Percentiles rank a stretch among this genome's conserved stretches.
phyloP scores from a whole-genome alignment of 495 filamentous ascomycete genomes.

The Penicillium daleae region DNA sequence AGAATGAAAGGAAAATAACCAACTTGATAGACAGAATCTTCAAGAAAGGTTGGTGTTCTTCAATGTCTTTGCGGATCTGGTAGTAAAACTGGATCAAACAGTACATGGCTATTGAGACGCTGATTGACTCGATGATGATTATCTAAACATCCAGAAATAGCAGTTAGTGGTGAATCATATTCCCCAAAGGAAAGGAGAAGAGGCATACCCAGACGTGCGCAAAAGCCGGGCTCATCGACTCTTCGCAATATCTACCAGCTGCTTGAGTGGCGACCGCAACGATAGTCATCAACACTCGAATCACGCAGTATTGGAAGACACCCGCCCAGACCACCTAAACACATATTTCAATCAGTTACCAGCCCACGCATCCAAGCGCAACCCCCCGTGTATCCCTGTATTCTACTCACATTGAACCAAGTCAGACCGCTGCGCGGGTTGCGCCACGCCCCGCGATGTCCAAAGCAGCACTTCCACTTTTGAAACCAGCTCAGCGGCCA shows the following conservation, averaged over 20 bases:
- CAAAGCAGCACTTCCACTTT: conserved; percentile 68
- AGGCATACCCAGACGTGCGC: conserved; percentile 68
- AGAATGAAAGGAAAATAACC: conserved; percentile 94
- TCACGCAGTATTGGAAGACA: conserved; percentile 77
- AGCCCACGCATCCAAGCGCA: not conserved
- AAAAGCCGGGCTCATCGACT: conserved; percentile 65
- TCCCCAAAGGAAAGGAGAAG: conserved; percentile 42
- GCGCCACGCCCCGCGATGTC: conserved; percentile 67
- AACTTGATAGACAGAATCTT: conserved; percentile 90
- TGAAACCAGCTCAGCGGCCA: conserved; percentile 68
- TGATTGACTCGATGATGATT: conserved; percentile 67
- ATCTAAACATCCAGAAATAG: conserved; percentile 45
- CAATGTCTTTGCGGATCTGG: conserved; percentile 69
- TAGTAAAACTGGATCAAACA: conserved; percentile 89
- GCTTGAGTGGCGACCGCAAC: conserved; percentile 59
- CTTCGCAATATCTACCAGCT: conserved; percentile 67
- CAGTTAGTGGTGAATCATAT: not conserved
- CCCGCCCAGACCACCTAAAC: conserved; percentile 67
- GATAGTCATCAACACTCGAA: conserved; percentile 65
- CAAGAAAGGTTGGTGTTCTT: conserved; percentile 73
- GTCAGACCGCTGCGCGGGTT: conserved; percentile 83
- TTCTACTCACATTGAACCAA: conserved; percentile 74
- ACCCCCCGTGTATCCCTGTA: not conserved
- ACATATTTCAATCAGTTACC: not conserved
- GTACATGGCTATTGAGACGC: conserved; percentile 90